A percentile compares a stretch with the other conserved stretches of the same genome.
These are phyloP conservation scores for Nakaseomyces kungkrabaensis DNA, from an alignment of 1,139 yeast species.

Conservation along the genomic window DNA sequence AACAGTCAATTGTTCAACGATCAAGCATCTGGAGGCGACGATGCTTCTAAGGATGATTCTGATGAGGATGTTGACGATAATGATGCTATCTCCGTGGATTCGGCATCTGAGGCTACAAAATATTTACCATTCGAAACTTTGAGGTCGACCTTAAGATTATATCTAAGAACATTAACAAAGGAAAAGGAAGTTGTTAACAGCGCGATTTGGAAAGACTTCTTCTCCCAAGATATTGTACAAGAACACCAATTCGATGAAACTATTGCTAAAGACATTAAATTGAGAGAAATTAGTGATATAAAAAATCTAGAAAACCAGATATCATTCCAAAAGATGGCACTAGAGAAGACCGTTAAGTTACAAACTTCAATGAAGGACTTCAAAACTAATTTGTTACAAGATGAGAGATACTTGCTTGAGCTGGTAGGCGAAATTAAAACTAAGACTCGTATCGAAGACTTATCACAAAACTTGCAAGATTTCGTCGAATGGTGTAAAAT, in stretches of 20 bases:
- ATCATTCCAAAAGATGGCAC: slow-evolving; percentile 63
- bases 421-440: slow-evolving; percentile 10
- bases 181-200: slow-evolving; percentile 50
- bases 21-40: slow-evolving; percentile 5
- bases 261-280: slow-evolving; percentile 39
- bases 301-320: slow-evolving; percentile 54
- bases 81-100: slow-evolving; percentile 5
- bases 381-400: slow-evolving; percentile 27
- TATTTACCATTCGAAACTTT: slow-evolving; percentile 54
- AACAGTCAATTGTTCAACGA: slow-evolving; percentile 10
- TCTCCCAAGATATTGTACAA: slow-evolving; percentile 31
- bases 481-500: slow-evolving; percentile 75
- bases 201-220: slow-evolving; percentile 42
- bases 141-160: slow-evolving; percentile 67
- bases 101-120: slow-evolving; percentile 15
- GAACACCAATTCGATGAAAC: slow-evolving; percentile 34
- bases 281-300: slow-evolving; percentile 52
- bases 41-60: slow-evolving; percentile 14
- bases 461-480: slow-evolving; percentile 57
- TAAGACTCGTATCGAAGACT: slow-evolving; percentile 11
- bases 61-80: slow-evolving; percentile 17
- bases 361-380: slow-evolving; percentile 30
- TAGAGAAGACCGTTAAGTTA: slow-evolving; percentile 26
- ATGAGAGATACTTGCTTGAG: slow-evolving; percentile 26
- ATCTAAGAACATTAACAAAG: slow-evolving; percentile 43